These are phyloP conservation scores for Endothia cerciana DNA, from an alignment of 2,329 filamentous ascomycete species.

Conservation along the genomic window DNA sequence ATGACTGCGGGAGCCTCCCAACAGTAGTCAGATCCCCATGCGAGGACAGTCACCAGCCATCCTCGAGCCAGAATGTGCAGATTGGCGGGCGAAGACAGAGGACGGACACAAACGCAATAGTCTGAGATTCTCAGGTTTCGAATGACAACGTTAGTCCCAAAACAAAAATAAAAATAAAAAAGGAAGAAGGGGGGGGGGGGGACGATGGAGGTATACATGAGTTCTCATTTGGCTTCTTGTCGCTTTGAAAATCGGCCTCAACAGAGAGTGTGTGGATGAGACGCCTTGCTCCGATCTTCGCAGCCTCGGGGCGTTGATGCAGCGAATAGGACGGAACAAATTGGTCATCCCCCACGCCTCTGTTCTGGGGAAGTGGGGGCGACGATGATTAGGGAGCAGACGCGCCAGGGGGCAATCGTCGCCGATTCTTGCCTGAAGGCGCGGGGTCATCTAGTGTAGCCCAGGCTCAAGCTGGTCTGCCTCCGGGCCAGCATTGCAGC, in stretches of 20 bases:
- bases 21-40: neutral
- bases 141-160: no score
- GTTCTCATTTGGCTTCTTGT: no score
- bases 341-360: constrained; percentile 25
- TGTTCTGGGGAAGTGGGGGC: constrained; percentile 24
- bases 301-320: neutral
- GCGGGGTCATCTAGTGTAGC: no score
- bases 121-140: no score
- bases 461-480: no score
- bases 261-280: neutral
- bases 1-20: neutral
- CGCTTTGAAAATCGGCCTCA: neutral
- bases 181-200: no score
- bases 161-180: no score
- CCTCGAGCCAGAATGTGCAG: no score
- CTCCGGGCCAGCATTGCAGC: neutral
- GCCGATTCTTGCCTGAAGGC: constrained; percentile 20
- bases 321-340: constrained; percentile 23
- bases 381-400: neutral
- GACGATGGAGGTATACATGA: no score
- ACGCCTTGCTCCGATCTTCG: neutral
- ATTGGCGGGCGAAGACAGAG: no score
- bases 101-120: no score
- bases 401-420: constrained; percentile 14
- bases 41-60: neutral